Conservation (phyloP, 148 eudicot genomes). For the Spergularia marina region DNA sequence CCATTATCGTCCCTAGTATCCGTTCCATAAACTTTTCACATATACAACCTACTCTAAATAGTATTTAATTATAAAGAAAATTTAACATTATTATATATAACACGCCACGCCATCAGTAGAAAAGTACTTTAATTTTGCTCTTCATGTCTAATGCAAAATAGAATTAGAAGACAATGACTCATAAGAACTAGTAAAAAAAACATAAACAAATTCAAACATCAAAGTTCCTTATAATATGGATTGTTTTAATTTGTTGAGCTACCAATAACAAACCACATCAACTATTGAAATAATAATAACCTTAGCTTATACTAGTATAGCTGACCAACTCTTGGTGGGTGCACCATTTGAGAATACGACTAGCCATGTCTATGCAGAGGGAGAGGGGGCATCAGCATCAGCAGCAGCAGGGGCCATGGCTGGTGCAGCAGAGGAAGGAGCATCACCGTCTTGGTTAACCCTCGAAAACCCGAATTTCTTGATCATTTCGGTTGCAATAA, state of each 20-base stretch:
- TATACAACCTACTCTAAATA: too few relatives aligned
- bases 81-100: too few relatives aligned
- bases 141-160: neutral
- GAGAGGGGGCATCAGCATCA: constrained; percentile 13
- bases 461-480: constrained; percentile 49
- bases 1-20: too few relatives aligned
- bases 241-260: constrained; percentile 21
- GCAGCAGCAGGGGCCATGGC: constrained; percentile 16
- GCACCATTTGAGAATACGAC: neutral
- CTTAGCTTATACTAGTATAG: neutral
- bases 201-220: neutral
- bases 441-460: constrained; percentile 27
- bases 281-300: neutral
- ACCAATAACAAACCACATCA: constrained; percentile 23
- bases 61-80: too few relatives aligned
- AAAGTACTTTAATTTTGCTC: neutral
- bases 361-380: constrained; percentile 2
- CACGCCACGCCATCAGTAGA: too few relatives aligned
- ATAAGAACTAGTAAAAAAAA: neutral
- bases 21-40: too few relatives aligned
- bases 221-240: constrained; percentile 1
- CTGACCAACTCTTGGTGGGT: neutral
- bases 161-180: too few relatives aligned
- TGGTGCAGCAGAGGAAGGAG: constrained; percentile 46
- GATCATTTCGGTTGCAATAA: constrained; percentile 61